Base-by-base conservation (phyloP, 352 stramenopile genomes). In the Pythium catenulatum region DNA sequence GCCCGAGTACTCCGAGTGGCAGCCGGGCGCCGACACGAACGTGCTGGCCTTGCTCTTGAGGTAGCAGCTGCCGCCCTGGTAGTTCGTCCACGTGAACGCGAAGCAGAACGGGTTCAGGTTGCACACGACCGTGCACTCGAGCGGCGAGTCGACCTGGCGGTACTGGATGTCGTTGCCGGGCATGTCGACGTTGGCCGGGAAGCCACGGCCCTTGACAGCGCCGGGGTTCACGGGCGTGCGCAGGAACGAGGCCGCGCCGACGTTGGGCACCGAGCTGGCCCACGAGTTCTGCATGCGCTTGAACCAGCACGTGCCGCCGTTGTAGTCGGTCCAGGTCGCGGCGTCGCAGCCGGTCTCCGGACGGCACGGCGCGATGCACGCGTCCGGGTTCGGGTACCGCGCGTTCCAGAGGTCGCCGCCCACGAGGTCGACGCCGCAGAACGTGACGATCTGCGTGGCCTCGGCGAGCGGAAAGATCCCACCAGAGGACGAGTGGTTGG, bases 251-350 rank as follows among this genome's bases (percentile, higher is more conserved):
- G 63, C 75, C 23, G 75, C 61, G 34, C 59, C 59, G 23, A 66
- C 46, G 48, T 21, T 63, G 32, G 69, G 58, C 4, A 39, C 25
- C 58, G 58, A 43, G 32, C 27, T 68, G 2, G 32, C 58, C 58
- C 58, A 68, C 58, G 32, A 41, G 58, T 37, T 37, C 21, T 66
- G 30, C 48, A 59, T n/a, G n/a, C n/a, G n/a, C 81, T 96, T 96
- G 39, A 96, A 68, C 86, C 89, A 96, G 74, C 93, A 95, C 14
- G 90, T 95, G 9, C 93, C 93, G 9, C 87, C 82, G 45, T 93
- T 93, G 84, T 90, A 90, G 77, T 90, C 90, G 13, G 54, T 93
- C 93, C 93, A 96, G n/a, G n/a, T n/a, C n/a, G n/a, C n/a, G n/a
- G n/a, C n/a, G n/a, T n/a, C n/a, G n/a, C n/a, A n/a, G n/a, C n/a